Conservation (phyloP, 345 rosid species). For the Trapa incisa region DNA sequence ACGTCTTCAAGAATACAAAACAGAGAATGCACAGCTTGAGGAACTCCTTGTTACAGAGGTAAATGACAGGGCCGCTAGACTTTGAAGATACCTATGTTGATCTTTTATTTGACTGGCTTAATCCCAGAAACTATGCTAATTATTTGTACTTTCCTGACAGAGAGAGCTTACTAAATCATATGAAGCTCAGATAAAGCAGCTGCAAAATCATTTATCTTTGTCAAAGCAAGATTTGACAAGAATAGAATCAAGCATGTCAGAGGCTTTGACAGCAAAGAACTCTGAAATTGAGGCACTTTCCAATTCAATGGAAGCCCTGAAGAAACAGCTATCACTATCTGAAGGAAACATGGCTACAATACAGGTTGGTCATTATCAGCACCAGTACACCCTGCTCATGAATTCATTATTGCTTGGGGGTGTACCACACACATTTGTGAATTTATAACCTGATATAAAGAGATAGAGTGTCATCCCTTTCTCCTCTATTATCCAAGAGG, state of each 20-base stretch:
- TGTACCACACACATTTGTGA: not conserved
- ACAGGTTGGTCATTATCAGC: conserved; percentile 46
- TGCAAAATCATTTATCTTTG: conserved; percentile 66
- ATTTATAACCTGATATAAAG: not conserved
- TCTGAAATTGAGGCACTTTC: conserved; percentile 79
- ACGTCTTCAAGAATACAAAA: conserved; percentile 94
- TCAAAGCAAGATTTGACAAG: conserved; percentile 68
- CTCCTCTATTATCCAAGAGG: not conserved
- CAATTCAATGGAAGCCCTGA: conserved; percentile 61
- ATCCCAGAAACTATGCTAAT: conserved; percentile 14
- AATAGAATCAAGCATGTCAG: conserved; percentile 72
- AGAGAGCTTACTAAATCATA: conserved; percentile 87
- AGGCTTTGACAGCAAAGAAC: conserved; percentile 86
- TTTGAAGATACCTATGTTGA: not conserved
- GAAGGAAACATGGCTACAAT: conserved; percentile 87
- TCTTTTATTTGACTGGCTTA: not conserved
- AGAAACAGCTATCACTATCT: conserved; percentile 69
- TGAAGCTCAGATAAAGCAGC: conserved; percentile 72
- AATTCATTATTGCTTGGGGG: not conserved
- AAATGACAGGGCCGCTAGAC: conserved; percentile 8
- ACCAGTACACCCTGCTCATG: not conserved
- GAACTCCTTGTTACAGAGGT: conserved; percentile 97
- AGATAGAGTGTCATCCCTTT: not conserved
- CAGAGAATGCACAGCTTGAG: conserved; percentile 96
- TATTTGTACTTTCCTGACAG: conserved; percentile 31